Evolutionary conservation across 2,329 filamentous ascomycete genomes (phyloP), one percentile per base, ranked within the genome.

Genomic region (Calonectria pseudoreteaudii): DNA sequence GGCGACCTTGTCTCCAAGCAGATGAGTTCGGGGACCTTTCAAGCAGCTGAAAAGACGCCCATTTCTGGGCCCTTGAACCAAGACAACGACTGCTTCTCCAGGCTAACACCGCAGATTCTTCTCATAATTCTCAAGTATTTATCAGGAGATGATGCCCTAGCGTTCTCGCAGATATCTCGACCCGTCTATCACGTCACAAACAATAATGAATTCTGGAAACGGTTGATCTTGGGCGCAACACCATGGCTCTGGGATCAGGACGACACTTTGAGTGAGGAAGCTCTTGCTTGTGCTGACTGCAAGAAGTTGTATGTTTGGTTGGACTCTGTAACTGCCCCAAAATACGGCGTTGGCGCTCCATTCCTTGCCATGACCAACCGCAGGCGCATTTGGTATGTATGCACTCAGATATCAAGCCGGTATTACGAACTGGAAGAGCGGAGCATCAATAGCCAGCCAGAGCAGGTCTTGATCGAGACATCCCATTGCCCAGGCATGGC

Each of bases 311-410:
- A 62, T 14, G 10, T 9, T 4, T 75, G 70, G 73, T 44, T 73
- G 18, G 16, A 70, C 23, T 26, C n/a, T 9, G 36, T 28, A 14
- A 70, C 66, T 4, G 20, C 4, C 11, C 58, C 70, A 14, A 20
- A 20, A 14, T 68, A 31, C 10, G 70, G 73, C 31, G n/a, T 68
- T 3, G n/a, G 41, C 5, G 3, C 6, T 5, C 66, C 66, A 7
- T 70, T 73, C 18, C 23, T 75, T 18, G 60, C 58, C 47, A 70
- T 75, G 28, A 66, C 62, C 0, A 75, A 75, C n/a, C 47, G 73
- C 7, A 38, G 70, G 30, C 73, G 73, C 5, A 66, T 75, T 20
- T 74, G 73, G 73, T 23, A 34, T 13, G 18, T 50, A 20, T 65
- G 44, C 23, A 11, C 18, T 1, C 52, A 74, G 30, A 14, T 74